Conservation (phyloP, 805 yeast genomes). For the Wickerhamomyces strasburgensis region DNA sequence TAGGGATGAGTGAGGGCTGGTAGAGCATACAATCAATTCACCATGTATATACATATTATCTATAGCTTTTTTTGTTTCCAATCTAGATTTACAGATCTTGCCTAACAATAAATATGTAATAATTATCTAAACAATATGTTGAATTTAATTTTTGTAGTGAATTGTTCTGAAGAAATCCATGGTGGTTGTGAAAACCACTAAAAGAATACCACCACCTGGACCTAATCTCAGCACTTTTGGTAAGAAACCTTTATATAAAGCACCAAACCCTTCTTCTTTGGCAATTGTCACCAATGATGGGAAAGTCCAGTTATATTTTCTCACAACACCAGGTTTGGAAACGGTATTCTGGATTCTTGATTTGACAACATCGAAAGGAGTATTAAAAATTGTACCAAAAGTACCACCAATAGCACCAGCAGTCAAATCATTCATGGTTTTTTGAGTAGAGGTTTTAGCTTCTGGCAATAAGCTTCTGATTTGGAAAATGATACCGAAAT, state of each 20-base stretch:
- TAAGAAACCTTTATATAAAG: constrained; percentile 91
- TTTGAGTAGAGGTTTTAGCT: constrained; percentile 63
- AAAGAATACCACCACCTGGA: constrained; percentile 98
- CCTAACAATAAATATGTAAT: background rate
- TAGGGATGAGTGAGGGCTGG: constrained; percentile 56
- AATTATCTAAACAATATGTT: background rate
- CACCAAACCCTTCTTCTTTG: constrained; percentile 87
- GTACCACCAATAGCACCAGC: constrained; percentile 98
- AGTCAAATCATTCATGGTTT: constrained; percentile 80
- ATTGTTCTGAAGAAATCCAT: constrained; percentile 83
- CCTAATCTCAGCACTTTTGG: constrained; percentile 97
- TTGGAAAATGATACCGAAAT: constrained; percentile 92
- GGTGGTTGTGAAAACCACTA: constrained; percentile 92
- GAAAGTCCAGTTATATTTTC: constrained; percentile 88
- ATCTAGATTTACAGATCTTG: too few relatives aligned
- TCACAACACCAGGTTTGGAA: constrained; percentile 62
- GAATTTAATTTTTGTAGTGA: constrained; percentile 18
- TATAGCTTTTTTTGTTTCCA: constrained; percentile 2
- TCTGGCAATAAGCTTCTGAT: constrained; percentile 74
- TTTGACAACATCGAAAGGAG: constrained; percentile 97
- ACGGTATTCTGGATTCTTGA: constrained; percentile 85
- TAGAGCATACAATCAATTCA: constrained; percentile 48
- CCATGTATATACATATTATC: constrained; percentile 1
- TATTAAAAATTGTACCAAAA: constrained; percentile 88
- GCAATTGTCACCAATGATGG: constrained; percentile 73